These are phyloP conservation scores for Diaporthe sp. DNA, from an alignment of 2,329 filamentous ascomycete genomes.

Conservation along the genomic window DNA sequence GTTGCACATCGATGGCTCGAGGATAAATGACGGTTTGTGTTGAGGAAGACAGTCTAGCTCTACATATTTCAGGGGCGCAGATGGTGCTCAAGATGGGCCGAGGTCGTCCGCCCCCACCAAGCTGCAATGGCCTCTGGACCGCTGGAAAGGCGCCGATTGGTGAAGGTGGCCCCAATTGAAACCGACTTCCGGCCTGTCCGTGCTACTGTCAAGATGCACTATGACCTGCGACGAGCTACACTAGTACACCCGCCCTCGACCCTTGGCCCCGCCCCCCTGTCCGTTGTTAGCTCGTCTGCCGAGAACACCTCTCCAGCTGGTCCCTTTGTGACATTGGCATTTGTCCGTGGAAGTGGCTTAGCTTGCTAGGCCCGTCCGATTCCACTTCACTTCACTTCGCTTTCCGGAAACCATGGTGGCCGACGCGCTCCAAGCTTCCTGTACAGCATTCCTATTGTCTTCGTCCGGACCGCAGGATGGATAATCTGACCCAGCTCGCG, in stretches of 20 bases:
- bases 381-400: neutral
- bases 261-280: neutral
- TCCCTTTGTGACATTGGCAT: slow-evolving; percentile 22
- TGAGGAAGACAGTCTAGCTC: neutral
- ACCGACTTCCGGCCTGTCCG: neutral
- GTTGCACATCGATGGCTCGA: neutral
- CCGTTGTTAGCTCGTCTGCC: neutral
- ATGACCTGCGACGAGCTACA: neutral
- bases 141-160: slow-evolving; percentile 16
- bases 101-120: slow-evolving; percentile 1
- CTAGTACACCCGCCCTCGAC: neutral
- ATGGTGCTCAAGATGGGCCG: slow-evolving; percentile 1
- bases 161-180: neutral
- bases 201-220: slow-evolving; percentile 13
- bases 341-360: slow-evolving; percentile 7
- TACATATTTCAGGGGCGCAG: neutral
- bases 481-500: slow-evolving; percentile 28
- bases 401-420: slow-evolving; percentile 9
- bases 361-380: neutral
- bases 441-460: slow-evolving; percentile 12
- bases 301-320: slow-evolving; percentile 17
- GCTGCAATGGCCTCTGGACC: neutral
- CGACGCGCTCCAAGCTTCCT: neutral
- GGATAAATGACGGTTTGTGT: neutral
- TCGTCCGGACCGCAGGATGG: slow-evolving; percentile 26